A percentile compares a stretch with the other conserved stretches of the same genome.
Conservation (phyloP, 306 rosid genomes). For the Glycyrrhiza uralensis region DNA sequence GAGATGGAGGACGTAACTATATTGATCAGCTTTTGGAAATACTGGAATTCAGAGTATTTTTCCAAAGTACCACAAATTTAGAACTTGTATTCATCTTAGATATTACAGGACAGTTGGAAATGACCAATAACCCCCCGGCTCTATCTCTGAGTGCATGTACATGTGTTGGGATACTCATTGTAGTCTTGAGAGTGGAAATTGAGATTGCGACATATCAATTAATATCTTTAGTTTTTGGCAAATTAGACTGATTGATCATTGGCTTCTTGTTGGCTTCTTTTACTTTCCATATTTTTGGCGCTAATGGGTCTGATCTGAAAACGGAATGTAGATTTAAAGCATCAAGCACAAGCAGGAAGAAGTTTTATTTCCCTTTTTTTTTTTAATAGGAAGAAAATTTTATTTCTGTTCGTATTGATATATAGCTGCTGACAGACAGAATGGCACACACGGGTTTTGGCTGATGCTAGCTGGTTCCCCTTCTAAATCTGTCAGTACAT, state of each 20-base stretch:
- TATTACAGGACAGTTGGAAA: too few species aligned
- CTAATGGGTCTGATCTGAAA: not conserved
- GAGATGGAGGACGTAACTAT: too few species aligned
- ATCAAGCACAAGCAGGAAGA: conserved; percentile 11
- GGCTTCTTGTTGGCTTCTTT: not conserved
- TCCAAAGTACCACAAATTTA: too few species aligned
- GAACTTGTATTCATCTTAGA: too few species aligned
- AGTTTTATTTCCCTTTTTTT: not conserved
- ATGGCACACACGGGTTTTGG: not conserved
- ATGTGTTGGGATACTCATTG: not conserved
- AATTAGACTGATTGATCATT: not conserved
- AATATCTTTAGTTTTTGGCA: not conserved
- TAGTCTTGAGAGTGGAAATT: not conserved
- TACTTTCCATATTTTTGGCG: not conserved
- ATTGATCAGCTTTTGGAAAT: not conserved
- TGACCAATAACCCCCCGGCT: not conserved
- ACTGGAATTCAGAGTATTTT: too few species aligned
- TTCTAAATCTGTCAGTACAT: not conserved
- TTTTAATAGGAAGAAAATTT: too few species aligned
- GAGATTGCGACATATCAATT: not conserved
- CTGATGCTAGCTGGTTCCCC: not conserved
- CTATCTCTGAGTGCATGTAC: not conserved
- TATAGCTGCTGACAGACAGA: not conserved
- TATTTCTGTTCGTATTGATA: not conserved
- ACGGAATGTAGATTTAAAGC: conserved; percentile 10